Conservation (phyloP, 148 eudicot species). For the Fallopia convolvulus region DNA sequence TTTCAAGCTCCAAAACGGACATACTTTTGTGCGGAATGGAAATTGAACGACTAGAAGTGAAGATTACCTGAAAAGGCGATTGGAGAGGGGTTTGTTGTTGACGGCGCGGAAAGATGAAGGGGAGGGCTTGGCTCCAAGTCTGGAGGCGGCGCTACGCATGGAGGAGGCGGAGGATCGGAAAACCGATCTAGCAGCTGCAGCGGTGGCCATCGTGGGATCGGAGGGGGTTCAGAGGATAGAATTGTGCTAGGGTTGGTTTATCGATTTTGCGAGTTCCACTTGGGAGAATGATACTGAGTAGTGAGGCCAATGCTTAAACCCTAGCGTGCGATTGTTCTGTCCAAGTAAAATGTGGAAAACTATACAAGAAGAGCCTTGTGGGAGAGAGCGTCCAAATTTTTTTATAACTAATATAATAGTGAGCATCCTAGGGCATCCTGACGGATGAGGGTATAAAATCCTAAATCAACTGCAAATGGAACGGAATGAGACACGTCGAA, state of each 20-base stretch:
- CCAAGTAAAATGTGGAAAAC: too few relatives aligned
- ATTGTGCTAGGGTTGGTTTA: slow-evolving; percentile 5
- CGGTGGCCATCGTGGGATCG: slow-evolving; percentile 6
- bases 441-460: too few relatives aligned
- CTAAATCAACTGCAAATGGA: too few relatives aligned
- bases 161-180: slow-evolving; percentile 39
- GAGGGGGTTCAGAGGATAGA: neutral
- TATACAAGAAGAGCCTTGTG: too few relatives aligned
- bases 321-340: neutral
- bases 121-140: slow-evolving; percentile 33
- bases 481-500: too few relatives aligned
- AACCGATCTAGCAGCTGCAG: slow-evolving; percentile 51
- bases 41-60: neutral
- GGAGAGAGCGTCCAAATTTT: too few relatives aligned
- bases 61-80: slow-evolving; percentile 54
- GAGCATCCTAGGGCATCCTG: too few relatives aligned
- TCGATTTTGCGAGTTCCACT: neutral
- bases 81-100: slow-evolving; percentile 33
- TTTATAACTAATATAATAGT: too few relatives aligned
- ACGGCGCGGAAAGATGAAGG: slow-evolving; percentile 40
- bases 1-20: neutral
- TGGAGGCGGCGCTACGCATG: slow-evolving; percentile 32
- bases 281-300: neutral
- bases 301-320: neutral
- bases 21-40: neutral